phyloP scores from a whole-genome alignment of 805 yeast genomes.

The Torulaspora delbrueckii region DNA sequence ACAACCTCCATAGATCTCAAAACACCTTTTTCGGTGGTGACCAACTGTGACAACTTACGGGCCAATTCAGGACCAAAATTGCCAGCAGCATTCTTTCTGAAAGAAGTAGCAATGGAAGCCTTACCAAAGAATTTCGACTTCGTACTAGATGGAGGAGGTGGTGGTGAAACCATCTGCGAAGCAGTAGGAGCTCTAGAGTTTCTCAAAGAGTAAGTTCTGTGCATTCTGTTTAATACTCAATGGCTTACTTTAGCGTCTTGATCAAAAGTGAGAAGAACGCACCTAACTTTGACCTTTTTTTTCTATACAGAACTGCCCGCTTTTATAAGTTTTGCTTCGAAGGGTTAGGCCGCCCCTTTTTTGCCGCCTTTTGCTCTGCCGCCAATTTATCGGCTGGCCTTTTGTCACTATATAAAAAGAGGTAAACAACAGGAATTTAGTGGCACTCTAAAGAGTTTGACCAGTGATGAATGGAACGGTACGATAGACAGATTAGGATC shows the following conservation, averaged over 20 bases:
- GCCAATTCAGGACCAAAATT: conserved; percentile 92
- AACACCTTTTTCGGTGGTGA: conserved; percentile 94
- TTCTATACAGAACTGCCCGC: not conserved
- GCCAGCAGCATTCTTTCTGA: conserved; percentile 85
- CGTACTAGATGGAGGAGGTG: conserved; percentile 76
- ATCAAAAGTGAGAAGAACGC: not conserved
- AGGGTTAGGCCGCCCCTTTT: conserved; percentile 2
- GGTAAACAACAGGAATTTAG: not conserved
- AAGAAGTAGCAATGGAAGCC: conserved; percentile 59
- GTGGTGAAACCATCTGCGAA: conserved; percentile 71
- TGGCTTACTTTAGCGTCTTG: not conserved
- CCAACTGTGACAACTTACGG: conserved; percentile 82
- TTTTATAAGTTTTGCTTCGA: conserved; percentile 2
- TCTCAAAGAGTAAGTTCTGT: conserved; percentile 81
- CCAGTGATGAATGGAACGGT: conserved; percentile 40
- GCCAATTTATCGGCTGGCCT: conserved; percentile 5
- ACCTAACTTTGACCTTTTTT: not conserved
- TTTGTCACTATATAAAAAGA: not conserved
- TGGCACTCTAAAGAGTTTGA: not conserved
- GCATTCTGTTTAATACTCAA: conserved; percentile 44
- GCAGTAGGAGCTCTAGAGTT: conserved; percentile 77
- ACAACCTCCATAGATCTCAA: conserved; percentile 91
- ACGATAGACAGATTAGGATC: conserved; percentile 81
- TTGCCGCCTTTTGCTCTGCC: conserved; percentile 8
- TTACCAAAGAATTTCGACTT: conserved; percentile 71